Percentiles rank a stretch among this genome's conserved stretches.
Evolutionary conservation across 2,329 filamentous ascomycete species (phyloP).

Genomic region (Thielaviopsis ethacetica): DNA sequence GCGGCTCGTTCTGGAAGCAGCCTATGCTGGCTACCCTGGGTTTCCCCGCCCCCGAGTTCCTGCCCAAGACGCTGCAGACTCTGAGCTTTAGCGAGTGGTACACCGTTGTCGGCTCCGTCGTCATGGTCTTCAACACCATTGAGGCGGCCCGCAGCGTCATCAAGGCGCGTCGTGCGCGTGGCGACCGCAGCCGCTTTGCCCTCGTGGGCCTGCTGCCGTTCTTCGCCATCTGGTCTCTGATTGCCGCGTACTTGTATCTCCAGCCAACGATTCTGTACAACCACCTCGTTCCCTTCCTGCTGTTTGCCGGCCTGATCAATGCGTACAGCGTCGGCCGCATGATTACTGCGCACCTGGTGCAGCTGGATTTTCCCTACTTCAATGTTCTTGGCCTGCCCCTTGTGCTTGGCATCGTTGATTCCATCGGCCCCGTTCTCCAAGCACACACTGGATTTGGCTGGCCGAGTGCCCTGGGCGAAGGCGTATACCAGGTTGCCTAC

Average conservation of each 20-base stretch:
- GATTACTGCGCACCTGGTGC: conserved; percentile 84
- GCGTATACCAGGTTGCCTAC: conserved; percentile 79
- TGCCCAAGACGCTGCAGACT: conserved; percentile 41
- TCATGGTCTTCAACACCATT: conserved; percentile 73
- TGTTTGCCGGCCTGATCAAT: conserved; percentile 82
- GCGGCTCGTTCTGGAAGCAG: conserved; percentile 85
- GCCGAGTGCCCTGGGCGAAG: conserved; percentile 59
- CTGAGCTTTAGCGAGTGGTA: conserved; percentile 86
- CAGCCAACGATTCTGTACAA: conserved; percentile 69
- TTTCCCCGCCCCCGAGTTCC: conserved; percentile 34
- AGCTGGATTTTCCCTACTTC: conserved; percentile 74
- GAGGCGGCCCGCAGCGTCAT: conserved; percentile 73
- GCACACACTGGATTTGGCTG: conserved; percentile 47
- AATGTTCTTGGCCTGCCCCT: conserved; percentile 74
- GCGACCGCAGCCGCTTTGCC: conserved; percentile 55
- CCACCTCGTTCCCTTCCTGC: conserved; percentile 75
- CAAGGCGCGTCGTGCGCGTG: conserved; percentile 56
- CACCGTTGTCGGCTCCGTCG: conserved; percentile 66
- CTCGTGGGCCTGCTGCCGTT: conserved; percentile 75
- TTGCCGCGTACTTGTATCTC: conserved; percentile 64
- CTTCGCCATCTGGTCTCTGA: conserved; percentile 58
- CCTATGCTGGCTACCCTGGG: conserved; percentile 58
- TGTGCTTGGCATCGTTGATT: conserved; percentile 63
- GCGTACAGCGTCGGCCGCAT: conserved; percentile 92
- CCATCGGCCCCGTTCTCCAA: conserved; percentile 53